Base-by-base conservation (phyloP, 176 grass and related monocot species). In the Carex pumila region DNA sequence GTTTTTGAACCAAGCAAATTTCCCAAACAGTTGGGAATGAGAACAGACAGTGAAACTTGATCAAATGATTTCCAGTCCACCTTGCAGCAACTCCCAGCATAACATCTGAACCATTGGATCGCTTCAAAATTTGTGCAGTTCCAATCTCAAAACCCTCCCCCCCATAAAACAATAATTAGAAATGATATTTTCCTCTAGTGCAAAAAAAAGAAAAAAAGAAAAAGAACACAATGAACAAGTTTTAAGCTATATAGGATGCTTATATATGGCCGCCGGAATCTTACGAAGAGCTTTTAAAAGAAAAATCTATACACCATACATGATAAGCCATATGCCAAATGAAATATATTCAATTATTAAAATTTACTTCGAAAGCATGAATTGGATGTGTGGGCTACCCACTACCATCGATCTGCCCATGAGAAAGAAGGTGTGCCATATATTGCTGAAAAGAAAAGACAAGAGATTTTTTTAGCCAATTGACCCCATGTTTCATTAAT, bases 401-500 rank as follows among this genome's bases (percentile, higher is more conserved):
- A 0, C 85, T 90, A 78, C 94, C 90, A 15, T 92, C 89, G 3
- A 92, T 76, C 65, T 92, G 94, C 13, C 90, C 94, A 69, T 92
- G 91, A 74, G 94, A 97, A 36, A 97, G 90, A 84, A 97, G 86
- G 74, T 94, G 94, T 17, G 94, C 85, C 90, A 94, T 90, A 52
- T 97, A 92, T 97, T 97, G 91, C 91, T 97, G 90, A 86, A 86
- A 84, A 57, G 25, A 41, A 30, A 56, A 47, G 3, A 17, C 2
- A 71, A 45, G 63, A 73, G 12, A 82, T 29, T 61, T 58, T 34
- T 45, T 62, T 84, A 22, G 7, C 52, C 60, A 71, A 81, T 63
- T 22, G 25, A 7, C 7, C 55, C 29, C 65, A 45, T 59, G 56
- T 30, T 62, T 45, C 17, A 37, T 49, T 1, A 17, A 12, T 69